Conservation (phyloP, 345 rosid genomes). For the Aethionema arabicum region DNA sequence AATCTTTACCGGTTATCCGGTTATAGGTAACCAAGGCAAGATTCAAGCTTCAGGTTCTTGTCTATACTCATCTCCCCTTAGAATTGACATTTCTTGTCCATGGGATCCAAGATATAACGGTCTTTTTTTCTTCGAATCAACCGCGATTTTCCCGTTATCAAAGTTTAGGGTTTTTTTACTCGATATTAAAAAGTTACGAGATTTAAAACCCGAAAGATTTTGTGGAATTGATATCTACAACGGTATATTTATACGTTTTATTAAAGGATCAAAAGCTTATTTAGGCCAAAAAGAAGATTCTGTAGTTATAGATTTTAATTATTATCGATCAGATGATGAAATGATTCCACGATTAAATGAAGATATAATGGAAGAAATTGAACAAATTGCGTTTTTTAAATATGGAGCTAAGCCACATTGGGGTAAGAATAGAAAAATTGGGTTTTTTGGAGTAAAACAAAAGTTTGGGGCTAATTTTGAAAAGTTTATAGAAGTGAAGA, state of each 20-base stretch:
- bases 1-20: conserved; percentile 77
- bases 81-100: conserved; percentile 51
- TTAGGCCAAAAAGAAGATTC: conserved; percentile 86
- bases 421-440: conserved; percentile 77
- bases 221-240: conserved; percentile 74
- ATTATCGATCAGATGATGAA: conserved; percentile 59
- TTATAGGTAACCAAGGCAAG: conserved; percentile 74
- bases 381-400: conserved; percentile 83
- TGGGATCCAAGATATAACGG: conserved; percentile 85
- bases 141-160: conserved; percentile 56
- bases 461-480: conserved; percentile 48
- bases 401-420: conserved; percentile 85
- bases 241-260: conserved; percentile 68
- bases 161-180: conserved; percentile 52
- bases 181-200: conserved; percentile 65
- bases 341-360: conserved; percentile 66
- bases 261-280: conserved; percentile 70
- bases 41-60: conserved; percentile 87
- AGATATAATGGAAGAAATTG: conserved; percentile 82
- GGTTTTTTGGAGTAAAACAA: conserved; percentile 55
- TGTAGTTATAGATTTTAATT: conserved; percentile 72
- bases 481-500: conserved; percentile 58
- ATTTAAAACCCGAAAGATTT: conserved; percentile 52
- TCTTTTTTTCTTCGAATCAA: conserved; percentile 73
- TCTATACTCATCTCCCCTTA: conserved; percentile 50